These are phyloP conservation scores for Stylonectria norvegica DNA, from an alignment of 2,329 filamentous ascomycete genomes.

Conservation along the genomic window DNA sequence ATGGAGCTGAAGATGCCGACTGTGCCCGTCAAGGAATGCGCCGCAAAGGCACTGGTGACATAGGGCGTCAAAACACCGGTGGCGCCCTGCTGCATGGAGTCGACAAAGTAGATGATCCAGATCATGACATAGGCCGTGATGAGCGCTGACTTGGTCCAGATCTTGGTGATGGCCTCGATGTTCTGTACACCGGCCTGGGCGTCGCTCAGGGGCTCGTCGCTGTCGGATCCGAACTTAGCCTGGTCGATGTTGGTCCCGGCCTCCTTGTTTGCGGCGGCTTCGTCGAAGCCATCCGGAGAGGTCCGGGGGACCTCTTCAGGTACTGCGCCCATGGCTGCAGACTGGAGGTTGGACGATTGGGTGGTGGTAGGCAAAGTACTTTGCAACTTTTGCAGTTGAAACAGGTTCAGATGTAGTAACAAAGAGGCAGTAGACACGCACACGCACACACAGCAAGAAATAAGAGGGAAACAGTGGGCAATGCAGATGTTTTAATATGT, in stretches of 20 bases:
- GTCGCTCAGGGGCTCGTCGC: slow-evolving; percentile 1
- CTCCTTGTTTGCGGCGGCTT: slow-evolving; percentile 1
- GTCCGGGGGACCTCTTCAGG: not conserved
- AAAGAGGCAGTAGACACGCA: not conserved
- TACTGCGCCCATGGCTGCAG: slow-evolving; percentile 1
- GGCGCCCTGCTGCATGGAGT: slow-evolving; percentile 42
- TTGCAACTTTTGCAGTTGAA: not conserved
- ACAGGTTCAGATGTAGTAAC: not conserved
- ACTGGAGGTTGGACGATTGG: not conserved
- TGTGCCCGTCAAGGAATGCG: slow-evolving; percentile 50
- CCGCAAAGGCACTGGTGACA: slow-evolving; percentile 44
- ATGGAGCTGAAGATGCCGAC: slow-evolving; percentile 49
- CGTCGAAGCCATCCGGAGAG: not conserved
- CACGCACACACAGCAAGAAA: too few relatives aligned
- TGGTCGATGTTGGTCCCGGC: not conserved
- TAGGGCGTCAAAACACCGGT: slow-evolving; percentile 38
- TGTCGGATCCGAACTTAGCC: not conserved
- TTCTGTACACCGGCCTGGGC: slow-evolving; percentile 36
- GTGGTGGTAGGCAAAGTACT: not conserved
- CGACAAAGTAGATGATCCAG: slow-evolving; percentile 47
- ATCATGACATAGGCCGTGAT: slow-evolving; percentile 38
- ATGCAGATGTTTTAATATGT: not conserved
- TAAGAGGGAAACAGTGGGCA: not conserved
- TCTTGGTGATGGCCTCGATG: slow-evolving; percentile 38
- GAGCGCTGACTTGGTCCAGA: slow-evolving; percentile 38